Evolutionary conservation across 495 filamentous ascomycete genomes (phyloP), one percentile per base, ranked within the genome.

Genomic region (Penicillium silybi): DNA sequence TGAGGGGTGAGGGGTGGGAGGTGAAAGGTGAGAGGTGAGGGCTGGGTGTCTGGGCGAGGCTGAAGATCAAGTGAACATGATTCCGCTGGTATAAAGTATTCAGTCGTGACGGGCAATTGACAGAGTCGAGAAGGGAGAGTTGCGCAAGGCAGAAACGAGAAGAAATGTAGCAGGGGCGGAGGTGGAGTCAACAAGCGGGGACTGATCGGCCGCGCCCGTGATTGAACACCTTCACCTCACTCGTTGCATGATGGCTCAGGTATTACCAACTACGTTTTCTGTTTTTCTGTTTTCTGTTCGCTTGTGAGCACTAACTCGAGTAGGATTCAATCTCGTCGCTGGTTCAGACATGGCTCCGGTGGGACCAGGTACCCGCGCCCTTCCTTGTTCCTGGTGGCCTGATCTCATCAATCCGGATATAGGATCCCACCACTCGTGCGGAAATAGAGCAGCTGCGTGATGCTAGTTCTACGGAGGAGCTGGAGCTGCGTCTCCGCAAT

Each of bases 361-460:
- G 84, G 61, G 85, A 89, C 65, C 70, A 80, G 67, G 80, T 81
- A 69, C 10, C 27, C 18, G 20, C 13, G 7, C 16, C 19, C 6
- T 51, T 18, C 29, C 17, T 38, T 35, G 27, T 16, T 56, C 52
- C 39, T 18, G 19, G 49, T 59, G 46, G 57, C 44, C 44, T 64
- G 62, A 63, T 56, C 48, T 45, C 39, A 44, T 32, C 38, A 18
- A 50, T 35, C 44, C 45, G 50, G 44, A 48, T 54, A 59, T 60
- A 82, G 74, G 83, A 88, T 65, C 63, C 72, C 35, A 58, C 53
- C 10, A 87, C 83, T 3, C 72, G 77, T 23, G 61, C 75, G 20
- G 84, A 88, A 63, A 87, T 89, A 52, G 63, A 77, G 54, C 59
- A 70, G 20, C 69, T 89, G 16, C 63, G 81, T 11, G 71, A 74